Base-by-base conservation (phyloP, 306 rosid genomes). In the Cicer yamashitae region DNA sequence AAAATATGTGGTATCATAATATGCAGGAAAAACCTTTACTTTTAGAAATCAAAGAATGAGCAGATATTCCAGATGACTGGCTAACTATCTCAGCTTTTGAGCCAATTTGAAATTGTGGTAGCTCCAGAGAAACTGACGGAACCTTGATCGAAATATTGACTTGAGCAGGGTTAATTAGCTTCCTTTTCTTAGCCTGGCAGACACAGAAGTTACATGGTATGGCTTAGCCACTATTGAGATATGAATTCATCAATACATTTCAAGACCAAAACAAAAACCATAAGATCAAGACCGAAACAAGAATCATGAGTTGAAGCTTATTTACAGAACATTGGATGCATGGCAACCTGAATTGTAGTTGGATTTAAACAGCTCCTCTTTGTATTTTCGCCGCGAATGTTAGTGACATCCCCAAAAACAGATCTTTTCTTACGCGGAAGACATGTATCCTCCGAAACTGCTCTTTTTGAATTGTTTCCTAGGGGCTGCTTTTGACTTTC, bases 381-480 rank as follows among this genome's bases (percentile, higher is more conserved):
- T 18, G 87, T 75, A 50, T 83, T 79, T 77, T 88, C 86, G 75
- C 91, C 78, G 70, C 69, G 47, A 85, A 82, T 45, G 73, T 94
- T 94, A 76, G 89, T 83, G 66, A 89, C 86, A 57, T 94, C 97
- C 74, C 80, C 89, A 86, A 94, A 86, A 71, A 85, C 90, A 38
- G 69, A 85, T 83, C 91, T 90, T 86, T 81, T 87, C 77, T 90
- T 91, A 63, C 59, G 86, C 68, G 72, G 89, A 70, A 43, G 64
- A 75, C 78, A 77, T 40, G 81, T 17, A 77, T 81, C 79, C 67
- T 78, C 88, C 40, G 82, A 75, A 63, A 76, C 80, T 18, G 85
- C 60, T 82, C 82, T 87, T 81, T 87, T 89, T 25, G 86, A 62
- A 77, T 73, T 87, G 70, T 62, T 82, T 78, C 15, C 77, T n/a